Evolutionary conservation across 257 asterid genomes (phyloP).

Genomic region (Nicotiana undulata): DNA sequence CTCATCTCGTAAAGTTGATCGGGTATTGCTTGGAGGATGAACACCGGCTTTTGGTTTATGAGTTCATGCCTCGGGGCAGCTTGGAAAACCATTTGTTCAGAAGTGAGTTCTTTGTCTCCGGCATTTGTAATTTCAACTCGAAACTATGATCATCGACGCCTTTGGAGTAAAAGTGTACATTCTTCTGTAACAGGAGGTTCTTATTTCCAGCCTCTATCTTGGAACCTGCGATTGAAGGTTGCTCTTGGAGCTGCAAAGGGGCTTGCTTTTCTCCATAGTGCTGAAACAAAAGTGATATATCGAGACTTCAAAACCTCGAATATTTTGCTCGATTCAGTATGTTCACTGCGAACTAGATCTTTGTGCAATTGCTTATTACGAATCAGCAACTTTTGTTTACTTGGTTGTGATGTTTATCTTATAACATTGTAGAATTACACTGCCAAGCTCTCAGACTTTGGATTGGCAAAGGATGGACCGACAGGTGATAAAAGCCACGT

Average conservation of each 20-base stretch:
- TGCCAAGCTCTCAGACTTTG: conserved; percentile 92
- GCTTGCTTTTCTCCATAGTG: conserved; percentile 80
- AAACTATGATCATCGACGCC: not conserved
- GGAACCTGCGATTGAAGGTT: conserved; percentile 83
- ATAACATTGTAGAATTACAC: conserved; percentile 54
- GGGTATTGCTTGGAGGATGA: conserved; percentile 29
- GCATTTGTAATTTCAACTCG: not conserved
- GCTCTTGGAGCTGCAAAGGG: conserved; percentile 90
- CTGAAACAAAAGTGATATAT: conserved; percentile 75
- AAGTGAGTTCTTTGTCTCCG: conserved; percentile 16
- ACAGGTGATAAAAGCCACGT: conserved; percentile 71
- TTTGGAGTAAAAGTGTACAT: not conserved
- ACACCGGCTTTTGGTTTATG: conserved; percentile 27
- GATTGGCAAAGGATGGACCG: conserved; percentile 88
- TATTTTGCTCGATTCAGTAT: conserved; percentile 78
- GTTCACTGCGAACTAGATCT: not conserved
- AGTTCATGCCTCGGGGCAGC: conserved; percentile 26
- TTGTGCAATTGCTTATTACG: not conserved
- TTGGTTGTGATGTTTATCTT: not conserved
- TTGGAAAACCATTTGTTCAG: conserved; percentile 26
- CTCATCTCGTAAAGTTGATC: conserved; percentile 13
- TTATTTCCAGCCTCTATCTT: conserved; percentile 83
- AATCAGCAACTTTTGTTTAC: not conserved
- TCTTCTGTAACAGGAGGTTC: conserved; percentile 62
- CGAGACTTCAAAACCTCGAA: conserved; percentile 84